Evolutionary conservation across 73 alveolate species (phyloP), one percentile per base, ranked within the genome.

Genomic region (Paramecium biaurelia): DNA sequence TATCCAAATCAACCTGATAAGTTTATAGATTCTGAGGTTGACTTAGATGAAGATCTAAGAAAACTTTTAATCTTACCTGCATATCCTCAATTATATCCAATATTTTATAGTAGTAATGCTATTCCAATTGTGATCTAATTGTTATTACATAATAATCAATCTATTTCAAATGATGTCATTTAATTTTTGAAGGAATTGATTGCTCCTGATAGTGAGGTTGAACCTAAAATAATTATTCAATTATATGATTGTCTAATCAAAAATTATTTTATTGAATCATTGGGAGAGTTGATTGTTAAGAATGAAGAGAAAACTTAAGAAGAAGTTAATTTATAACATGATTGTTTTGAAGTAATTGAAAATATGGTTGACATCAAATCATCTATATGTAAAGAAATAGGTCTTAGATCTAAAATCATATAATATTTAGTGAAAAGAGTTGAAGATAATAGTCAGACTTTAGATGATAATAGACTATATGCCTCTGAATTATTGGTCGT

Each of bases 401-500:
- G 67, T 74, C 7, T 12, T 37, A 12, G 87, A 35, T 37, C 87
- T 6, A 34, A 34, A 35, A 74, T 74, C 15, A 15, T 74, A 0
- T 41, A 34, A n/a, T 37, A 37, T 34, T 37, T 74, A 0, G 28
- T 37, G 18, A 37, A 74, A 74, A 28, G 59, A 41, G 37, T 74
- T 0, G 87, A 74, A 74, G 87, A 74, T 12, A 41, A 74, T 24
- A 74, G 87, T 74, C 35, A 74, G 35, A 41, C 34, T 37, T 28
- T 74, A n/a, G 87, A 74, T 74, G 87, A 74, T 37, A 41, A 37
- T 34, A 74, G 87, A 74, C n/a, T 74, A 35, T 74, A 74, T 12
- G 87, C 87, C 15, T 21, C 87, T 7, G 87, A 74, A 35, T n/a
- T 74, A 12, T 74, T 74, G 11, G 87, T 74, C 4, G n/a, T 34